phyloP scores from a whole-genome alignment of 768 basidiomycete species.

The Termitomyces eurrhizus region DNA sequence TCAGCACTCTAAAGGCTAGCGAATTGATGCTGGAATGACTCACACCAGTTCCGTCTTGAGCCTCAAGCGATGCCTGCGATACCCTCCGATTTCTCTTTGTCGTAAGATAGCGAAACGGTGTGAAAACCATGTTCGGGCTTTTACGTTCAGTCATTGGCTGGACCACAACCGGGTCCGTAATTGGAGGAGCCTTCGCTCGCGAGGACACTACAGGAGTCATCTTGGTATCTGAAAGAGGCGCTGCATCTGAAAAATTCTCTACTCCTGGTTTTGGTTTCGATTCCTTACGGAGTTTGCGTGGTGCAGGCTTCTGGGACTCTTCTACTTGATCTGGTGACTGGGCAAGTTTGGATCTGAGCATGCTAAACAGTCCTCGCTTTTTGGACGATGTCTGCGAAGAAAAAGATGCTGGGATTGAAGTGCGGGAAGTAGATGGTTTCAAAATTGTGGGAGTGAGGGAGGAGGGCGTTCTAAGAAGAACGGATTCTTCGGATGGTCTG shows the following conservation, averaged over 20 bases:
- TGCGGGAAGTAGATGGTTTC: conserved; percentile 36
- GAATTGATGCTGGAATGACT: conserved; percentile 23
- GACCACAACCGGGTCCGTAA: conserved; percentile 28
- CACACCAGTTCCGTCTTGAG: conserved; percentile 76
- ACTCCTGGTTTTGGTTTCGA: conserved; percentile 6
- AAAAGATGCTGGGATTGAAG: conserved; percentile 34
- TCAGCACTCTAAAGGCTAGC: conserved; percentile 10
- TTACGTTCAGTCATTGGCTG: conserved; percentile 30
- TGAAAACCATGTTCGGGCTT: conserved; percentile 46
- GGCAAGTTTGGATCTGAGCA: conserved; percentile 25
- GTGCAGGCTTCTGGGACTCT: conserved; percentile 13
- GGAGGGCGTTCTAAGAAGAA: conserved; percentile 60
- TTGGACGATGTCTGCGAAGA: conserved; percentile 33
- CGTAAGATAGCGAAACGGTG: conserved; percentile 59
- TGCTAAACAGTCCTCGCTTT: conserved; percentile 37
- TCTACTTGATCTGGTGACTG: conserved; percentile 19
- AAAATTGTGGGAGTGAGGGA: conserved; percentile 52
- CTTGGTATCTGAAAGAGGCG: conserved; percentile 1
- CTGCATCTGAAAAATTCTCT: background rate
- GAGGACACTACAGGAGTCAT: conserved; percentile 10
- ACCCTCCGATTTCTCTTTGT: conserved; percentile 60
- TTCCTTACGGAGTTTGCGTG: conserved; percentile 20
- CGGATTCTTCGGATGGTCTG: conserved; percentile 43
- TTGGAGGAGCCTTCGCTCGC: conserved; percentile 12
- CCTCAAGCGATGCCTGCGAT: conserved; percentile 74